Evolutionary conservation across 2,329 filamentous ascomycete genomes (phyloP), one percentile per base, ranked within the genome.

Genomic region (Exophiala dermatitidis): DNA sequence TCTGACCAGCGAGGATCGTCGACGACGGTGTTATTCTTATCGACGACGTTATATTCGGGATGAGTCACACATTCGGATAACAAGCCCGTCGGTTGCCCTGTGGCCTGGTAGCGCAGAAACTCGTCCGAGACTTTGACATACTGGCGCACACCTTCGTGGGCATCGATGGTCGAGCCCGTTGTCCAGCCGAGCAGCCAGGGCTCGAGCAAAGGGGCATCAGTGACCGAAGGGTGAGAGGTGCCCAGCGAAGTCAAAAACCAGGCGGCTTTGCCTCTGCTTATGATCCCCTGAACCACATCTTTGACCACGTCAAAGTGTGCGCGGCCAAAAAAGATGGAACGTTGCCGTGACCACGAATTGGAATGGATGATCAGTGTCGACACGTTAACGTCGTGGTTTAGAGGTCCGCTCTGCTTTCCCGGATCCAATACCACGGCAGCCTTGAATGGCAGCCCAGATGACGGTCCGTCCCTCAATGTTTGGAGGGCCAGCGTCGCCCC

Each of bases 201-300:
- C 56, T 84, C 77, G 5, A 86, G 74, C 2, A 86, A 70, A 0
- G 83, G 82, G 10, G 83, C 83, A 62, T 86, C 83, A 0, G 83
- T 85, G 19, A 84, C 79, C 6, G 77, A 80, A 0, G 83, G 81
- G 61, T 86, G 83, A 0, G 80, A 70, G 0, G 78, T 80, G 32
- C 76, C 75, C 1, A 79, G 46, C 30, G 73, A 74, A 1, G 78
- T 81, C 61, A 80, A 65, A 66, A 81, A 81, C 78, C 78, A 81
- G 29, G 55, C 57, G 29, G 52, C 53, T 38, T 73, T 71, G 9
- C 72, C 67, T 50, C 74, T 67, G 53, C 68, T 60, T 57, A 77
- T 67, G 44, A 78, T 70, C 54, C 69, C 66, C 19, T 72, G 67
- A 1, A 79, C 79, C 1, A 85, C 70, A 5, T 78, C 77, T 51